phyloP scores from a whole-genome alignment of 192 early-diverging fungal species.

The Coemansia sp. region DNA sequence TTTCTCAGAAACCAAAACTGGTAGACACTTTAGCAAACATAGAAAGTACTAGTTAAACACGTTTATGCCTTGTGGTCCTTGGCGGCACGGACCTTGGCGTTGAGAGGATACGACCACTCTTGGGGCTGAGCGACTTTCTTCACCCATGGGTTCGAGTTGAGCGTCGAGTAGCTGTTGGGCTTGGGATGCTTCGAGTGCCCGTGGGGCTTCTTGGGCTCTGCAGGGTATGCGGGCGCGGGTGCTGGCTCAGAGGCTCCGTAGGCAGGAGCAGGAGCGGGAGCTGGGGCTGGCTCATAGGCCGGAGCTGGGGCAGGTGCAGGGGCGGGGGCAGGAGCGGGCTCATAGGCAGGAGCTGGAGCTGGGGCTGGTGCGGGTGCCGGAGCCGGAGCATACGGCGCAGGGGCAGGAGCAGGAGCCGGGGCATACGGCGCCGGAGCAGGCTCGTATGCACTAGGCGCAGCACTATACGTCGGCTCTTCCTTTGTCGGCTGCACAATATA shows the following conservation, averaged over 20 bases:
- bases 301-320: neutral
- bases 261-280: neutral
- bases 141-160: slow-evolving; percentile 5
- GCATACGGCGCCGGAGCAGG: slow-evolving; percentile 8
- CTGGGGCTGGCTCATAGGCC: neutral
- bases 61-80: too few relatives aligned
- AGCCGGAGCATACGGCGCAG: neutral
- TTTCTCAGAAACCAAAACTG: neutral
- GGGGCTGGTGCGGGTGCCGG: neutral
- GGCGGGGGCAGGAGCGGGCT: neutral
- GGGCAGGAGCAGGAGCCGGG: slow-evolving; percentile 2
- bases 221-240: slow-evolving; percentile 1
- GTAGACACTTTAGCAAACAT: neutral
- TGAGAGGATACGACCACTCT: neutral
- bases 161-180: slow-evolving; percentile 2
- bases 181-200: slow-evolving; percentile 3
- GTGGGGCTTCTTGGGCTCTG: slow-evolving; percentile 1
- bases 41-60: neutral
- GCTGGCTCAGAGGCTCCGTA: neutral
- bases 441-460: neutral
- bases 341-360: slow-evolving; percentile 3
- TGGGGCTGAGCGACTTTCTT: neutral
- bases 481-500: neutral
- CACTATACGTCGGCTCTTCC: neutral
- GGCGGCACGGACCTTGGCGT: neutral